Base-by-base conservation (phyloP, 1,139 yeast genomes). In the Candida glucosophila region DNA sequence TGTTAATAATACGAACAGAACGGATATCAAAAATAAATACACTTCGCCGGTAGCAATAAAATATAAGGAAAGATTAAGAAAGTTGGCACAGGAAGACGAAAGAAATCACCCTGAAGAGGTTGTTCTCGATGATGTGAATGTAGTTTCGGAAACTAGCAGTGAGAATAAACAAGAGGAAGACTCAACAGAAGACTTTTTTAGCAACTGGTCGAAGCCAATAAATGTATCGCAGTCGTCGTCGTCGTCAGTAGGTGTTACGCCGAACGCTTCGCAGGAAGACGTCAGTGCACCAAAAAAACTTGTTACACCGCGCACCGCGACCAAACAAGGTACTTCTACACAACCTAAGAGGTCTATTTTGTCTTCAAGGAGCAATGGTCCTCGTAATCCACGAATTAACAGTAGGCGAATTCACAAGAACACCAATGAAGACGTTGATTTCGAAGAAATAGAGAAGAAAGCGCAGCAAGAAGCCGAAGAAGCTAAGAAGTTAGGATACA, bases 381-480 rank as follows among this genome's bases (percentile, higher is more conserved):
- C 76, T 28, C 69, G 71, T 42, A 69, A 69, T 32, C 62, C 80
- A 4, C 68, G 77, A 41, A 51, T 76, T 27, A 62, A 72, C 12
- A 70, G 74, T 9, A 74, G 72, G 46, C 48, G 54, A 32, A 50
- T 53, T 25, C 56, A 55, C 32, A 74, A 73, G 44, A 52, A 55
- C 14, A 58, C 58, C n/a, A 52, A 54, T 5, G 75, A 73, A 17
- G 85, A 79, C 18, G 71, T 90, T 34, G 95, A 90, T 50, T 90
- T 90, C 43, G 97, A 90, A 39, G 94, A 81, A 42, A 77, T 86
- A 37, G 97, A 86, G 50, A 77, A 70, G 47, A 79, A 78, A 44
- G 97, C 96, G 14, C 73, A 78, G 50, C 68, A 70, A 42, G 96
- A 88, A 50, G 85, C 78, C 29, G 82, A 78, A 47, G 79, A 77